Evolutionary conservation across 2,329 filamentous ascomycete genomes (phyloP), one percentile per base, ranked within the genome.

Genomic region (Xylaria sp.): DNA sequence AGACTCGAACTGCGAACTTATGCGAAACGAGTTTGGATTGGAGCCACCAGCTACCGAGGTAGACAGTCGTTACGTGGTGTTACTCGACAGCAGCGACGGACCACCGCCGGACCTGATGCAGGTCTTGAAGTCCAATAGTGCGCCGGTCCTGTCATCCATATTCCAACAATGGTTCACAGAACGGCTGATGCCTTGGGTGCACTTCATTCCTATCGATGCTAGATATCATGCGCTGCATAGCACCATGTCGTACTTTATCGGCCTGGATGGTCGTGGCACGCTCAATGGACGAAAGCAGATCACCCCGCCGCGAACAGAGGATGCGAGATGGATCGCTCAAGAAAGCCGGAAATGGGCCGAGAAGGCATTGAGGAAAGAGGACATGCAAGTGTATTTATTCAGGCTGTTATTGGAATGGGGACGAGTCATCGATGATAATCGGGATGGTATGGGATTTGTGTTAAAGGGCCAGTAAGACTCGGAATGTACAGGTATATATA

Each of bases 341-440:
- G 81, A 89, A 70, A 91, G 91, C 1, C 82, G 84, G 60, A 84
- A 85, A 66, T 93, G 92, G 91, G 89, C 88, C 2, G 80, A 81
- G 7, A 83, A 83, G 76, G 90, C 87, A 13, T 73, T 94, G 20
- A 82, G 90, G 67, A 87, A 86, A 73, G 90, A 91, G 77, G 93
- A 96, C 75, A 92, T 91, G 87, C 91, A 94, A 78, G 86, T 93
- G 10, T 96, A 96, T 75, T 83, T 95, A 74, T 96, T 94, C 76
- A 82, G 93, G 55, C 77, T 96, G 67, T 79, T 96, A 73, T 80
- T 96, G 23, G 93, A 96, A 81, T 96, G 92, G 90, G 91, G 86
- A 2, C 81, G 91, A 69, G 75, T 94, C 52, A 85, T 90, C 25
- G 87, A 91, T 78, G 90, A 93, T 74, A 75, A 81, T 45, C 78